phyloP scores from a whole-genome alignment of 2,329 filamentous ascomycete species.

The Aspergillus eucalypticola region DNA sequence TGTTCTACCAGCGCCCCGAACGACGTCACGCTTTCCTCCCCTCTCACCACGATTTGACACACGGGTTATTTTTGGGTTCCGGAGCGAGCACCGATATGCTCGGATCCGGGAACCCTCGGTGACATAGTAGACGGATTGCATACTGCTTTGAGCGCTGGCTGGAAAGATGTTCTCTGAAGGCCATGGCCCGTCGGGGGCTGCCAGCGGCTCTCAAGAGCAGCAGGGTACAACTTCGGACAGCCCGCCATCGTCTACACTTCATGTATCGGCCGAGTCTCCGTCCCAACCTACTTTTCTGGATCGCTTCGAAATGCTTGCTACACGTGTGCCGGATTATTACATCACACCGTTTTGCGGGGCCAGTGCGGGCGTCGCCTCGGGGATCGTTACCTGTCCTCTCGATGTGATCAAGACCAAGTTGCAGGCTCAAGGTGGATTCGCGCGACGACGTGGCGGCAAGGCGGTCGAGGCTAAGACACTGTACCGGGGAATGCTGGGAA shows the following conservation, averaged over 20 bases:
- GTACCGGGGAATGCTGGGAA: conserved; percentile 86
- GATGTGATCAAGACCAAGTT: conserved; percentile 99
- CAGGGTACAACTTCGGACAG: conserved; percentile 26
- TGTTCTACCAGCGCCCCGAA: conserved; percentile 4
- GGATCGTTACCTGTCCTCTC: conserved; percentile 91
- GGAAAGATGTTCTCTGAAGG: conserved; percentile 49
- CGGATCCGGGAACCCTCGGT: conserved; percentile 45
- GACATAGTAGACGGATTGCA: conserved; percentile 39
- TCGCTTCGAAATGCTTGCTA: conserved; percentile 45
- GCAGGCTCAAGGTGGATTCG: conserved; percentile 88
- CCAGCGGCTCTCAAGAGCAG: conserved; percentile 33
- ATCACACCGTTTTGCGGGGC: conserved; percentile 86
- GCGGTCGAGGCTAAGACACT: conserved; percentile 53
- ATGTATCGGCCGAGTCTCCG: conserved; percentile 31
- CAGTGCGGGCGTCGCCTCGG: conserved; percentile 85
- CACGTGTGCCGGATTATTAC: conserved; percentile 55
- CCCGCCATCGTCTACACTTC: conserved; percentile 25
- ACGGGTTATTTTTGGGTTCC: conserved; percentile 34
- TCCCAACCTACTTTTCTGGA: conserved; percentile 33
- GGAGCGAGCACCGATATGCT: conserved; percentile 45
- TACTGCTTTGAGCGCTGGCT: conserved; percentile 37
- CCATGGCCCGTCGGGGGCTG: conserved; percentile 39
- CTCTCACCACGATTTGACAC: conserved; percentile 15
- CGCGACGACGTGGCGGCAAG: conserved; percentile 45
- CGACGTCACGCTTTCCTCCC: conserved; percentile 3